Conservation (phyloP, 2,329 filamentous ascomycete species). For the Pseudocercospora fuligena region DNA sequence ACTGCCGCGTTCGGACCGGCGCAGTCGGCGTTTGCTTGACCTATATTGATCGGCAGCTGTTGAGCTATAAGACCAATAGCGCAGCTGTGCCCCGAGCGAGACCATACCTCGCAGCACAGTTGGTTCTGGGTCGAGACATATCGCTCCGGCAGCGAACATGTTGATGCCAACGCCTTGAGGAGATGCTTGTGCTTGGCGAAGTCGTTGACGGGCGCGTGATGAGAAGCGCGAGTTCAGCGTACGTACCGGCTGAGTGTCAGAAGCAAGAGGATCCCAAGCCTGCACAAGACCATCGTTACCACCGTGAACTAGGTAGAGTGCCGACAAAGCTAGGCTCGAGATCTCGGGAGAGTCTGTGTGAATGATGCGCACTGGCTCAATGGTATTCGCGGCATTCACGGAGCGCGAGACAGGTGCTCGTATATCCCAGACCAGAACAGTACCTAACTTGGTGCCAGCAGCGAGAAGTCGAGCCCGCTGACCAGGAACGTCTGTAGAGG, state of each 20-base stretch:
- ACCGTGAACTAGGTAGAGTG: constrained; percentile 87
- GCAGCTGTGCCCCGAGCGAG: constrained; percentile 81
- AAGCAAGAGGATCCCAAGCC: constrained; percentile 94
- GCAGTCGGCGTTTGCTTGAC: constrained; percentile 76
- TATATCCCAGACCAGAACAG: constrained; percentile 83
- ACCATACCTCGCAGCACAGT: constrained; percentile 84
- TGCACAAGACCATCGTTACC: constrained; percentile 95
- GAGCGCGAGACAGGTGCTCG: constrained; percentile 66
- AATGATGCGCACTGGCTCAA: constrained; percentile 78
- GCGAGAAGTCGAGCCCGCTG: constrained; percentile 81
- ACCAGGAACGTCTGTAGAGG: constrained; percentile 74
- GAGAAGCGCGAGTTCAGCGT: constrained; percentile 87
- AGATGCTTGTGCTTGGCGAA: constrained; percentile 68
- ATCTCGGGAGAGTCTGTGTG: constrained; percentile 90
- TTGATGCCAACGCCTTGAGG: constrained; percentile 72
- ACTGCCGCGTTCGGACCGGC: constrained; percentile 69
- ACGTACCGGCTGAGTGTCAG: constrained; percentile 74
- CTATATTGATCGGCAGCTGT: constrained; percentile 72
- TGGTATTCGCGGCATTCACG: constrained; percentile 59
- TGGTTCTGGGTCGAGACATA: constrained; percentile 85
- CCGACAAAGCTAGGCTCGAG: constrained; percentile 79
- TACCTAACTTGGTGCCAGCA: constrained; percentile 77
- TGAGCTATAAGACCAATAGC: constrained; percentile 96
- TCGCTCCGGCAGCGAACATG: constrained; percentile 80
- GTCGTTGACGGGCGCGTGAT: constrained; percentile 77